Percentiles rank a stretch among this genome's conserved stretches.
These are phyloP conservation scores for Cryptococcus jaspeensis DNA, from an alignment of 1,284 basidiomycete species.

Conservation along the genomic window DNA sequence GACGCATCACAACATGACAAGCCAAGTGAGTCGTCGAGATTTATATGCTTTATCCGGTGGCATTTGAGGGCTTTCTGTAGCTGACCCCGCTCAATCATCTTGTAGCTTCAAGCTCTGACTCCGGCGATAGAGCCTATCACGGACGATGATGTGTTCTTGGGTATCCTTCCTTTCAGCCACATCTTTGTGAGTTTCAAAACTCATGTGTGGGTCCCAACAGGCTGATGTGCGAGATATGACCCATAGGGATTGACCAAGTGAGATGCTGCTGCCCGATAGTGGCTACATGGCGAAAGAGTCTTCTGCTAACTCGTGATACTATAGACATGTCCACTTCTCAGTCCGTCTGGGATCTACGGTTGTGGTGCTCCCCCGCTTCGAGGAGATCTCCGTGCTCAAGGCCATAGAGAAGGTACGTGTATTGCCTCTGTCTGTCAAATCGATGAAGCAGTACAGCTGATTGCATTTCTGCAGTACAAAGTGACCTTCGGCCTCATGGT, in stretches of 20 bases:
- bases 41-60: too few relatives aligned
- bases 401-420: constrained; percentile 61
- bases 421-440: background rate
- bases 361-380: constrained; percentile 68
- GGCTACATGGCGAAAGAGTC: too few relatives aligned
- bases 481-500: constrained; percentile 68
- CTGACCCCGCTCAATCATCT: too few relatives aligned
- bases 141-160: constrained; percentile 57
- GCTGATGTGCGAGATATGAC: background rate
- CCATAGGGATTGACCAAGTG: constrained; percentile 20
- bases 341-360: constrained; percentile 61
- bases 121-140: constrained; percentile 30
- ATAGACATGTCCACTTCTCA: constrained; percentile 58
- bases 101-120: constrained; percentile 33
- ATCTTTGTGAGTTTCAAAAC: constrained; percentile 37
- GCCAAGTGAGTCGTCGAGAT: constrained; percentile 25
- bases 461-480: constrained; percentile 55
- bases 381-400: constrained; percentile 58
- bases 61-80: too few relatives aligned
- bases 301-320: background rate
- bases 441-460: constrained; percentile 24
- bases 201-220: too few relatives aligned
- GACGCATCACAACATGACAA: constrained; percentile 64
- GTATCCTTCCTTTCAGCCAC: constrained; percentile 60
- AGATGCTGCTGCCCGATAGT: background rate